Evolutionary conservation across 306 rosid genomes (phyloP).

Genomic region (Dryas octopetala): DNA sequence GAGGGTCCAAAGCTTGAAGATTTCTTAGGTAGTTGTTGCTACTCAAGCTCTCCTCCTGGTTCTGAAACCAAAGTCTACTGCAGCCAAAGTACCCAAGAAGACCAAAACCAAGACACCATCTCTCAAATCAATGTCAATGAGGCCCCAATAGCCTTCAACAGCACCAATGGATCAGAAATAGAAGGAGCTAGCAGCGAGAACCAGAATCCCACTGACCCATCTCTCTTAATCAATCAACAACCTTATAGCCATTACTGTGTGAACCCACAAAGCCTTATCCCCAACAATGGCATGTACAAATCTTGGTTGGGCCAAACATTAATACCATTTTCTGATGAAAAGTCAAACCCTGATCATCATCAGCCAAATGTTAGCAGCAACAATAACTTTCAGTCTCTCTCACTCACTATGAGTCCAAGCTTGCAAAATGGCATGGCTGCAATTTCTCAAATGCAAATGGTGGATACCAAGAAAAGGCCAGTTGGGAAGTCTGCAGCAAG

Average conservation of each 20-base stretch:
- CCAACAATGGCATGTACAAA: slow-evolving; percentile 51
- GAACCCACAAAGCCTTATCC: slow-evolving; percentile 44
- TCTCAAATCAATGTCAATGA: slow-evolving; percentile 61
- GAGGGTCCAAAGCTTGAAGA: slow-evolving; percentile 92
- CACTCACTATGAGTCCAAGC: slow-evolving; percentile 70
- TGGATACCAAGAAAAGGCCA: slow-evolving; percentile 60
- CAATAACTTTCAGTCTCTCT: slow-evolving; percentile 52
- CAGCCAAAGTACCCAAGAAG: slow-evolving; percentile 32
- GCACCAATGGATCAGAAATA: slow-evolving; percentile 34
- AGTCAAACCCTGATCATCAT: slow-evolving; percentile 14
- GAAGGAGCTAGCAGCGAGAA: background rate
- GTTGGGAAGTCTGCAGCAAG: slow-evolving; percentile 46
- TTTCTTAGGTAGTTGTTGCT: slow-evolving; percentile 77
- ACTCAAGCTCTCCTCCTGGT: slow-evolving; percentile 57
- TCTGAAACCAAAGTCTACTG: slow-evolving; percentile 52
- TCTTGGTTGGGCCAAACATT: slow-evolving; percentile 70
- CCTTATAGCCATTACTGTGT: slow-evolving; percentile 45
- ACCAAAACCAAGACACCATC: slow-evolving; percentile 31
- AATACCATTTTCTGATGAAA: slow-evolving; percentile 39
- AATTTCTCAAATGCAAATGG: slow-evolving; percentile 42
- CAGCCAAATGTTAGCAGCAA: slow-evolving; percentile 43
- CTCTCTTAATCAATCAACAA: slow-evolving; percentile 19
- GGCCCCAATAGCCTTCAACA: slow-evolving; percentile 42
- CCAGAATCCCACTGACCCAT: slow-evolving; percentile 34
- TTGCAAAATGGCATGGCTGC: slow-evolving; percentile 43